Percentiles rank a stretch among this genome's conserved stretches.
These are phyloP conservation scores for Drosera capensis DNA, from an alignment of 148 eudicot species.

Conservation along the genomic window DNA sequence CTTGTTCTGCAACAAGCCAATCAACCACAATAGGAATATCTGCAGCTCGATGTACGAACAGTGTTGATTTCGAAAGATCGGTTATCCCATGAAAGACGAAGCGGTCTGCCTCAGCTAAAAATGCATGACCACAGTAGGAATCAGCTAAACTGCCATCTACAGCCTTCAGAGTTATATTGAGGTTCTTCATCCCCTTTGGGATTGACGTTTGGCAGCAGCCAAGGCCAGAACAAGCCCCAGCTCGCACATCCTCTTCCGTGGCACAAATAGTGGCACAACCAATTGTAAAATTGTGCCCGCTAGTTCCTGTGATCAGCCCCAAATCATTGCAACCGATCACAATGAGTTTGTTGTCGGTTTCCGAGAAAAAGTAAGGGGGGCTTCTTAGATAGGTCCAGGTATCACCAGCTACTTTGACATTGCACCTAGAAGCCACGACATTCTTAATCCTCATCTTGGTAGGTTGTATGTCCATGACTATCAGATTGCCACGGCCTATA, in stretches of 20 bases:
- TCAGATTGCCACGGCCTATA: neutral
- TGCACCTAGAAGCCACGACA: neutral
- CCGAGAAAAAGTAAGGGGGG: neutral
- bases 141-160: no score
- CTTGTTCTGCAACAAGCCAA: no score
- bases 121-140: no score
- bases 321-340: neutral
- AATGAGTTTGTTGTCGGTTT: no score
- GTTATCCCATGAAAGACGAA: no score
- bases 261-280: no score
- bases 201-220: constrained; percentile 2
- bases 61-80: no score
- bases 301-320: neutral
- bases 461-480: neutral
- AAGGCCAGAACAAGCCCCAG: neutral
- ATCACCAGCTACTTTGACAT: no score
- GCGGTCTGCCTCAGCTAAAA: no score
- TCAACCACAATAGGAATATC: no score
- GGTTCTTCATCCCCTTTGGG: constrained; percentile 9
- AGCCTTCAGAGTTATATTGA: no score
- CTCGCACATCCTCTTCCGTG: neutral
- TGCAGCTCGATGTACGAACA: no score
- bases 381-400: neutral
- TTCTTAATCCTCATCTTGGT: neutral
- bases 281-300: neutral